Base-by-base conservation (phyloP, 2,329 filamentous ascomycete genomes). In the Colletotrichum lentis region DNA sequence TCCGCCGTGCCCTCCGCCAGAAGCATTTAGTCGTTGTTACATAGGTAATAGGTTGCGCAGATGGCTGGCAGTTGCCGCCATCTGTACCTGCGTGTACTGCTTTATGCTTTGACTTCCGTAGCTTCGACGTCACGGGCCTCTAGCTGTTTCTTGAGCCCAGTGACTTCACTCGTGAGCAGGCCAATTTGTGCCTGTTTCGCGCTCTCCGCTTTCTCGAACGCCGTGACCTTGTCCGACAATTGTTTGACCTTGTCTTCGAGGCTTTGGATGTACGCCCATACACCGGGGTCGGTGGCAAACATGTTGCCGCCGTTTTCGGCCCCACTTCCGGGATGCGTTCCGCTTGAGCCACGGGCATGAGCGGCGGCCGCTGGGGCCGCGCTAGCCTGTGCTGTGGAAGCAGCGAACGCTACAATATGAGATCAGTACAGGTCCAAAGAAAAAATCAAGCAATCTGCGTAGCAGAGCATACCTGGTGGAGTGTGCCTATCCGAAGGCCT, bases 221-320 rank as follows among this genome's bases (percentile, higher is more conserved):
- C 73, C 46, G 71, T 58, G 46, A 75, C 74, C 60, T 78, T 76
- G 20, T 85, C 83, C 44, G 77, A 79, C 24, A 86, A 73, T 14
- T 79, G 76, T 63, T 82, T 82, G n/a, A 86, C 76, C 71, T 81
- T 81, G 14, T 88, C 85, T 74, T 95, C 91, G 57, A 95, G 81
- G 20, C 84, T 85, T 64, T 92, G 88, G 41, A 94, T 86, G 73
- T 93, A 93, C 4, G 84, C 80, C 90, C 90, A 93, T 10, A 94
- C 81, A 49, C 88, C 89, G 70, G 88, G 83, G 58, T 88, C 86
- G 20, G 82, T 81, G 60, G 87, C 82, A 76, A 93, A 90, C 69
- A 93, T 83, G 72, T 92, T 93, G 69, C 86, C 87, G 71, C 87
- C 87, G 73, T 87, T 89, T 68, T 86, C 86, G 18, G 81, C 84